Base-by-base conservation (phyloP, 163 green algal genomes). In the Scenedesmus sp. region DNA sequence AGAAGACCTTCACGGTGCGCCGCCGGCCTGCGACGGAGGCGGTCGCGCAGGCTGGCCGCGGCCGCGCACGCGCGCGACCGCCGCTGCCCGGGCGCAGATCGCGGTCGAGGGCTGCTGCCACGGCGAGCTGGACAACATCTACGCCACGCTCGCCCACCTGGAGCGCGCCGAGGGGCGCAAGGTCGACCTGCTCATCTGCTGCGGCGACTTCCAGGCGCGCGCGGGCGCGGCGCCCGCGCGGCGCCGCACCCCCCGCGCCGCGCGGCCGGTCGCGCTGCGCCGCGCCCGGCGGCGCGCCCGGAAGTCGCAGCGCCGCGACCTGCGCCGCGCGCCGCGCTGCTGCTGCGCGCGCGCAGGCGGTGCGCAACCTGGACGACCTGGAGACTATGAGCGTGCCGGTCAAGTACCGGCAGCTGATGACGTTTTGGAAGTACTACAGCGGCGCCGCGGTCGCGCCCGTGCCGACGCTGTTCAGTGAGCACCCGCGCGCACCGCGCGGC, bases 101-200 rank as follows among this genome's bases (percentile, higher is more conserved):
- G 96, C 95, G 1, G 86, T 99, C 0, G 91, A 98, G 78, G 96
- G 96, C 1, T 99, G 96, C 83, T 92, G 91, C 73, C 96, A 99
- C 85, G 96, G 96, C 7, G 96, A 99, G 73, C 91, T 99, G 48
- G 96, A 99, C 85, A 93, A 93, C 39, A 98, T 99, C 26, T 99
- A 99, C 83, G 91, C 84, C 14, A 94, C 94, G 1, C 77, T 99
- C 57, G 67, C 92, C 42, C 63, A 91, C 20, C 73, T 98, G n/a
- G 93, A 97, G 77, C 70, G 80, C 33, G 67, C 48, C 29, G 54
- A 95, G 70, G 78, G 84, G 13, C 91, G 86, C 26, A 94, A 95
- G 29, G 93, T 98, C 2, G 96, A 99, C 83, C 86, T 99, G 33
- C 88, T 99, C 44, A 95, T 99, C 62, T 97, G 92, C 86, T 99